Evolutionary conservation across 345 rosid species (phyloP), one percentile per base, ranked within the genome.

Genomic region (Bretschneidera sinensis): DNA sequence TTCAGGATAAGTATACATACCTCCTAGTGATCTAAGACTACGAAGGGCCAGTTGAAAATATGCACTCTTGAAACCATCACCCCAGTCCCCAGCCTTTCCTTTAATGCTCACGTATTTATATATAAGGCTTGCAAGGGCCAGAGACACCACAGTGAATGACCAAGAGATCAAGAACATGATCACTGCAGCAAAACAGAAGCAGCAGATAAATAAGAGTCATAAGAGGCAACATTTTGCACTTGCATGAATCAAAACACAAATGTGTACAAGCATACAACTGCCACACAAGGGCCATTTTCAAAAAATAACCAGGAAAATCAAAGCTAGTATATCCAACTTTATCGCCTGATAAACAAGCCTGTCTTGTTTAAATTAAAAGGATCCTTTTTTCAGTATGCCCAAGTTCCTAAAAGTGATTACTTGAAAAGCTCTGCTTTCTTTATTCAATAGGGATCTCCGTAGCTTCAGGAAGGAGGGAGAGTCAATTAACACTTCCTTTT

Each of bases 31-130:
- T 56, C 99, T 89, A 70, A 95, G 99, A 80, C 99, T 95, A 28
- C 96, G 97, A 43, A 95, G 99, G 57, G 99, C 99, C 66, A 91
- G 76, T 74, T 95, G 99, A 69, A 95, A 91, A 80, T 95, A 95
- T 48, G 99, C 99, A 79, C 99, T 95, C 83, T 95, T 95, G 81
- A 95, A 88, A 74, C 99, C 99, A 63, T 95, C 99, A 16, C 97
- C 99, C 99, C 99, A 95, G 77, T 95, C 98, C 67, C 97, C 99
- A 45, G 96, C 99, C 77, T 95, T 95, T 66, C 99, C 99, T 80
- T 86, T 91, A 51, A 95, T 54, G 80, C 98, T 81, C 67, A 95
- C 99, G 48, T 95, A 95, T 70, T 95, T 88, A 79, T 91, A 95
- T 72, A 95, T 91, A 67, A 95, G 98, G 75, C 91, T 88, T 72